Percentiles rank a stretch among this genome's conserved stretches.
Conservation (phyloP, 192 early-diverging fungal species). For the Coemansia sp. region DNA sequence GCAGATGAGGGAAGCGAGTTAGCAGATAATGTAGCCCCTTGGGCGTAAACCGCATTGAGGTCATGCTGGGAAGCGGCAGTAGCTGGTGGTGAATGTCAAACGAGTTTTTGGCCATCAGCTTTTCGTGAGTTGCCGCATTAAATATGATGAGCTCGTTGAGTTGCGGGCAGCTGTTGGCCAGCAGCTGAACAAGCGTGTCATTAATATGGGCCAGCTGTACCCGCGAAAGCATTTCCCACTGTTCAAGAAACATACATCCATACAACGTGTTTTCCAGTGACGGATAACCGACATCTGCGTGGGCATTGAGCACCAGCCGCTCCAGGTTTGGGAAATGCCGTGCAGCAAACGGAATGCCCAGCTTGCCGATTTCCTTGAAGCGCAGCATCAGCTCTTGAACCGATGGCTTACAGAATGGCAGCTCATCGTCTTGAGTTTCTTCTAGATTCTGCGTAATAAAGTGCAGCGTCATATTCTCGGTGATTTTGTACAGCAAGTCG, state of each 20-base stretch:
- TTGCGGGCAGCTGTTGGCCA: conserved; percentile 47
- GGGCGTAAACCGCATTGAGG: conserved; percentile 51
- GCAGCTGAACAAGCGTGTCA: conserved; percentile 51
- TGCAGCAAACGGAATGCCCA: conserved; percentile 52
- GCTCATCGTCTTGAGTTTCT: conserved; percentile 15
- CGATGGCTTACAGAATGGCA: conserved; percentile 48
- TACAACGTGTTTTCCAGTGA: conserved; percentile 54
- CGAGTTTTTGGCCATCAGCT: conserved; percentile 50
- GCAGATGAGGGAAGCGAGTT: conserved; percentile 38
- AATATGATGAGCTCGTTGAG: conserved; percentile 48
- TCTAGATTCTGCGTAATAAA: conserved; percentile 26
- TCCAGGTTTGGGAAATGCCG: conserved; percentile 47
- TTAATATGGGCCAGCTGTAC: conserved; percentile 53
- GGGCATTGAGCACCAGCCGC: conserved; percentile 40
- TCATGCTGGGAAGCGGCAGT: conserved; percentile 47
- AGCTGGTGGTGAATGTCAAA: conserved; percentile 51
- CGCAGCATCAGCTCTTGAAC: conserved; percentile 51
- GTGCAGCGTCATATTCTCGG: conserved; percentile 46
- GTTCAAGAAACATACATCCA: conserved; percentile 53
- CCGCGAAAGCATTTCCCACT: conserved; percentile 30
- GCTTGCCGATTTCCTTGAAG: conserved; percentile 51
- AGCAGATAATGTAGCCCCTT: conserved; percentile 52
- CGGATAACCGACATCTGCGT: conserved; percentile 45
- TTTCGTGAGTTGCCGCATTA: conserved; percentile 48
- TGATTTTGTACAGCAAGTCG: conserved; percentile 51